Percentiles rank a stretch among this genome's conserved stretches.
Conservation (phyloP, 441 rosid genomes). For the Codiaeum variegatum region DNA sequence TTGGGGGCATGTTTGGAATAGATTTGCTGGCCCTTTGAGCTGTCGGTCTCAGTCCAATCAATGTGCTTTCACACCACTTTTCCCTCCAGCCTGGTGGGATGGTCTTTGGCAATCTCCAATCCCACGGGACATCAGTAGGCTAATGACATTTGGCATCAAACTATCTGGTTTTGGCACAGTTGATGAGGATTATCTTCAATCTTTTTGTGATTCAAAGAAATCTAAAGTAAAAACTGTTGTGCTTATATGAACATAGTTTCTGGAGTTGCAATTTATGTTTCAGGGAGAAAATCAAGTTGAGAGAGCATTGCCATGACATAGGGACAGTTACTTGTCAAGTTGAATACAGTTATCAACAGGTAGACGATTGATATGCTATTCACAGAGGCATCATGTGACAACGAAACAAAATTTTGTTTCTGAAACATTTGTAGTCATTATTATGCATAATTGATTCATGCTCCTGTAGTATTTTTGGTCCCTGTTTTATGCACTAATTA, state of each 20-base stretch:
- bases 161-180: constrained; percentile 71
- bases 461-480: not conserved
- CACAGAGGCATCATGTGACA: not conserved
- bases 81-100: constrained; percentile 98
- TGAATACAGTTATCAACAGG: not conserved
- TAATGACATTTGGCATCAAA: constrained; percentile 58
- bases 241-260: constrained; percentile 26
- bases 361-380: not conserved
- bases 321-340: not conserved
- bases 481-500: not conserved
- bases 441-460: not conserved
- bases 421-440: not conserved
- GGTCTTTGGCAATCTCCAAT: constrained; percentile 92
- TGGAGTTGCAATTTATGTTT: not conserved
- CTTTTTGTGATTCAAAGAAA: constrained; percentile 60
- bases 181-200: constrained; percentile 53
- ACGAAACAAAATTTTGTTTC: not conserved
- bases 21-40: constrained; percentile 88
- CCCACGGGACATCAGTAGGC: constrained; percentile 53
- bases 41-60: constrained; percentile 67
- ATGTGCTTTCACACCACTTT: constrained; percentile 80
- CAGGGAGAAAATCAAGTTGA: constrained; percentile 5
- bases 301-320: not conserved
- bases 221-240: constrained; percentile 41
- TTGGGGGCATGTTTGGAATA: constrained; percentile 96